Evolutionary conservation across 305 asterid genomes (phyloP).

Genomic region (Solanum aculeatissimum): DNA sequence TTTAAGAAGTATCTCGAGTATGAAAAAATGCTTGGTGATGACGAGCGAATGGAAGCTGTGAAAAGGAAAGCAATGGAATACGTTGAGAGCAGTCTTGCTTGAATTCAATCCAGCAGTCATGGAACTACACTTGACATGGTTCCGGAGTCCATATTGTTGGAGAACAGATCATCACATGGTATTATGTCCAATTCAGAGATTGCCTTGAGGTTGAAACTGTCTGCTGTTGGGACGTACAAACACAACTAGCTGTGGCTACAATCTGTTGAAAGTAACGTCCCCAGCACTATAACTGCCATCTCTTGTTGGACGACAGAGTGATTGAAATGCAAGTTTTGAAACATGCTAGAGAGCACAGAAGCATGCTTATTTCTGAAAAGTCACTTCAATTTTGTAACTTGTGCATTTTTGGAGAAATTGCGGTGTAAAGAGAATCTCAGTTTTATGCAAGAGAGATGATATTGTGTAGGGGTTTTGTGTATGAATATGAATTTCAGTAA

Average conservation of each 20-base stretch:
- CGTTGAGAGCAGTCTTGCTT: conserved; percentile 28
- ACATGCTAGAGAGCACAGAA: background rate
- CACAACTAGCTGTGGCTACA: background rate
- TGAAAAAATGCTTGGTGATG: conserved; percentile 57
- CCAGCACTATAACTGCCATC: background rate
- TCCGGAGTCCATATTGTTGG: background rate
- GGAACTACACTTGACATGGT: background rate
- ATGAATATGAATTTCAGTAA: background rate
- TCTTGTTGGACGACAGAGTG: background rate
- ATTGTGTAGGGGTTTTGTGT: background rate
- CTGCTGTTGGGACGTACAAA: background rate
- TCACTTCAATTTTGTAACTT: background rate
- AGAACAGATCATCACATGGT: background rate
- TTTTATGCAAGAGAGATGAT: background rate
- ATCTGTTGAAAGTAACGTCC: background rate
- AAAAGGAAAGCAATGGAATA: conserved; percentile 77
- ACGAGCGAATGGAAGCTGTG: conserved; percentile 46
- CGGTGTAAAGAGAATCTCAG: background rate
- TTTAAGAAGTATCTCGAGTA: conserved; percentile 72
- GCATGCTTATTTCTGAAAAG: background rate
- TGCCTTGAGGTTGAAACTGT: background rate
- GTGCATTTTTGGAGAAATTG: background rate
- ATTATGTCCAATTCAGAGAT: background rate
- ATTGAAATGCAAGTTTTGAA: background rate
- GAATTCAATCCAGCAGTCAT: background rate